These are phyloP conservation scores for Toxoplasma gondii DNA, from an alignment of 169 alveolate genomes.

Conservation along the genomic window DNA sequence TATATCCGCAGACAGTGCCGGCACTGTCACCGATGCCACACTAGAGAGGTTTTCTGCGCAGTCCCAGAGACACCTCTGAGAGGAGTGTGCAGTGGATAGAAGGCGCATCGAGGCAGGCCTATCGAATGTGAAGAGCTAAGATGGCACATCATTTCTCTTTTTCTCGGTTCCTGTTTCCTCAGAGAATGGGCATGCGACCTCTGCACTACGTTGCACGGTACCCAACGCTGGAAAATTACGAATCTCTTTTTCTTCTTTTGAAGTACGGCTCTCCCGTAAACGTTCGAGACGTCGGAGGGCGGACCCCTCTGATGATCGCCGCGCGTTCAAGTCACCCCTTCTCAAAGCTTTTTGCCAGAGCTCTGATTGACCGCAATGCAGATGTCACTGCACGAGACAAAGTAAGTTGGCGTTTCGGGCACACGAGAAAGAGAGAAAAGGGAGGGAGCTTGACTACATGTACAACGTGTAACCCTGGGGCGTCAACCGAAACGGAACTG, in stretches of 20 bases:
- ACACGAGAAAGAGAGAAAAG: background rate
- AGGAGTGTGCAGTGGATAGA: too few relatives aligned
- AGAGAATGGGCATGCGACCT: constrained; percentile 33
- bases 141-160: too few relatives aligned
- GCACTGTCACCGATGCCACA: too few relatives aligned
- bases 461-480: too few relatives aligned
- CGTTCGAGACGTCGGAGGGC: constrained; percentile 42
- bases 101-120: too few relatives aligned
- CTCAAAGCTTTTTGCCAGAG: constrained; percentile 35
- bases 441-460: too few relatives aligned
- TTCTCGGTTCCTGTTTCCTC: background rate
- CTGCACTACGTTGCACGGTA: constrained; percentile 53
- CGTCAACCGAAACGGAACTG: too few relatives aligned
- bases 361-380: constrained; percentile 40
- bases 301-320: constrained; percentile 66
- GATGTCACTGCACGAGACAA: constrained; percentile 52
- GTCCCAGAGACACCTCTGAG: too few relatives aligned
- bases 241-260: constrained; percentile 43
- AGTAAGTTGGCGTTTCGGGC: background rate
- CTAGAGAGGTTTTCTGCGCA: too few relatives aligned
- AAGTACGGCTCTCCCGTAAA: constrained; percentile 49
- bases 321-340: constrained; percentile 19
- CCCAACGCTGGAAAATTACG: constrained; percentile 51
- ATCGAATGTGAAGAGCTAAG: too few relatives aligned
- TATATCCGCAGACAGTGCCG: too few relatives aligned